Evolutionary conservation across 345 rosid genomes (phyloP).

Genomic region (Balakata baccata): DNA sequence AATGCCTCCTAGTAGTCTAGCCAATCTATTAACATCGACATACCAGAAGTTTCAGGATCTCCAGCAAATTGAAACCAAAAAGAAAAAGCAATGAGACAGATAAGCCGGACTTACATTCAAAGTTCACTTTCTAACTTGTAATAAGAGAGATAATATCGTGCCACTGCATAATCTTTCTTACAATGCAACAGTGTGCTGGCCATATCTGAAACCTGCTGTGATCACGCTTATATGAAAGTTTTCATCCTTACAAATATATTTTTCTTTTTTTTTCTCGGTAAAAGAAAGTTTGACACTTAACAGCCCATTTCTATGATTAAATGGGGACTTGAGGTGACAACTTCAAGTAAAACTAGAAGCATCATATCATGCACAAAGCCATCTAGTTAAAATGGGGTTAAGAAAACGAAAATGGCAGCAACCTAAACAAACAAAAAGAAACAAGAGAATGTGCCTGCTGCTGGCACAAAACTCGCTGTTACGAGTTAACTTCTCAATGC

Average conservation of each 20-base stretch:
- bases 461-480: not conserved
- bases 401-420: not conserved
- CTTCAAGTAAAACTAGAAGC: conserved; percentile 3
- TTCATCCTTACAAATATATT: conserved; percentile 8
- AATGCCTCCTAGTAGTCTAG: not conserved
- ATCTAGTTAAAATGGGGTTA: not conserved
- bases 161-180: not conserved
- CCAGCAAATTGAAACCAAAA: not conserved
- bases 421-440: not conserved
- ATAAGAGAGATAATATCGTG: not conserved
- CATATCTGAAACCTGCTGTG: not conserved
- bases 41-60: not conserved
- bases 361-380: conserved; percentile 6
- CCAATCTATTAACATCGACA: not conserved
- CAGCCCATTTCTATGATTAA: conserved; percentile 8
- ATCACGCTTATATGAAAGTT: not conserved
- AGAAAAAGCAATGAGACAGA: not conserved
- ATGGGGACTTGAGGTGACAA: not conserved
- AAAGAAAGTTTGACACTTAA: conserved; percentile 7
- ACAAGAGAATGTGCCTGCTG: conserved; percentile 8
- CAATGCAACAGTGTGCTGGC: not conserved
- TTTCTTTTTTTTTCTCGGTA: not conserved
- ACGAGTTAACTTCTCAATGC: conserved; percentile 4
- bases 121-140: conserved; percentile 8
- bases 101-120: not conserved